These are phyloP conservation scores for Venturia effusa DNA, from an alignment of 2,329 filamentous ascomycete genomes.

Conservation along the genomic window DNA sequence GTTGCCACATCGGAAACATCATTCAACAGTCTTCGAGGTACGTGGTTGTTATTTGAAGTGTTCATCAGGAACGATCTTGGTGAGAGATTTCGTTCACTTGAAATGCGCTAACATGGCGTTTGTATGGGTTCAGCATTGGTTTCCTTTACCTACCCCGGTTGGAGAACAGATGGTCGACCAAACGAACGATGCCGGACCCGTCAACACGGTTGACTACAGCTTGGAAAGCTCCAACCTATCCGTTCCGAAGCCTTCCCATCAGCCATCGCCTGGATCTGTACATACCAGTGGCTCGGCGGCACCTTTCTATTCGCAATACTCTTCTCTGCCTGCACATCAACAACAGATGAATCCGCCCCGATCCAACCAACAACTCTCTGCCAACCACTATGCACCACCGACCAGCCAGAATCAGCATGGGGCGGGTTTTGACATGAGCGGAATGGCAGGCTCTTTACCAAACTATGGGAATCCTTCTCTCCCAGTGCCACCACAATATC, in stretches of 20 bases:
- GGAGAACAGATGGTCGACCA: slow-evolving; percentile 31
- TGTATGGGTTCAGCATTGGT: slow-evolving; percentile 32
- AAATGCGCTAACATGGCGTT: slow-evolving; percentile 32
- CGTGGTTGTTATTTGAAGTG: background rate
- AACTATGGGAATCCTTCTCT: slow-evolving; percentile 21
- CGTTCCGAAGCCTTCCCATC: background rate
- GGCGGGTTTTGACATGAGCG: slow-evolving; percentile 25
- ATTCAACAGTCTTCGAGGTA: background rate
- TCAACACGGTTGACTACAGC: slow-evolving; percentile 17
- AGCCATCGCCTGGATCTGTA: background rate
- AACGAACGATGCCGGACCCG: slow-evolving; percentile 20
- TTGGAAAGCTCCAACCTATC: background rate
- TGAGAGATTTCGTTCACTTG: background rate
- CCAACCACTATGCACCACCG: background rate
- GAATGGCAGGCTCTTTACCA: slow-evolving; percentile 26
- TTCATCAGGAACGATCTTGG: background rate
- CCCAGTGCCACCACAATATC: slow-evolving; percentile 12
- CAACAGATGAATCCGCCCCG: slow-evolving; percentile 3
- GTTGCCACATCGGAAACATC: background rate
- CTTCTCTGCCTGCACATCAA: slow-evolving; percentile 18
- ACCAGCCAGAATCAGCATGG: slow-evolving; percentile 11
- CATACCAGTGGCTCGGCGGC: slow-evolving; percentile 17
- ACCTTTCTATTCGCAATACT: slow-evolving; percentile 27
- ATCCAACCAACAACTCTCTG: background rate
- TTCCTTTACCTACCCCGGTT: slow-evolving; percentile 28